These are phyloP conservation scores for Juglanconis sp. DNA, from an alignment of 2,329 filamentous ascomycete genomes.

Conservation along the genomic window DNA sequence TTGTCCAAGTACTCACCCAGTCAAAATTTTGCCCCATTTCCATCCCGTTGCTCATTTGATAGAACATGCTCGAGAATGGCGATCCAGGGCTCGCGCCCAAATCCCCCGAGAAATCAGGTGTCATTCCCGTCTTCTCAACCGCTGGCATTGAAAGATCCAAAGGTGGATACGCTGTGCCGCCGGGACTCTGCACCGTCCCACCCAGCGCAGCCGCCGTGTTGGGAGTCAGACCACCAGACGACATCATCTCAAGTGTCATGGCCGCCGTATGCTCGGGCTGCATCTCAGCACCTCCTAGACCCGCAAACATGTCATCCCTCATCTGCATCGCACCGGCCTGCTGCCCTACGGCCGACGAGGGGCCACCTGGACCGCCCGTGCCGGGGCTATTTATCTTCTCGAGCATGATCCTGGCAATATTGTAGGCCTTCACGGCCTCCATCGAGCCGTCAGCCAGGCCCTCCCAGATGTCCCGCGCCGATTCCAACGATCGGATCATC, in stretches of 20 bases:
- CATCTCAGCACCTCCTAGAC: conserved; percentile 22
- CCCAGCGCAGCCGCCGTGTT: conserved; percentile 26
- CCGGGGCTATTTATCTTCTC: conserved; percentile 64
- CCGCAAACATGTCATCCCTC: conserved; percentile 26
- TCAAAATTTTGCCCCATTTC: conserved; percentile 53
- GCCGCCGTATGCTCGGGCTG: conserved; percentile 39
- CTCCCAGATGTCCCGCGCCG: conserved; percentile 76
- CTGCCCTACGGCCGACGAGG: conserved; percentile 4
- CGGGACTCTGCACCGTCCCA: conserved; percentile 33
- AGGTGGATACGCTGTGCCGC: conserved; percentile 40
- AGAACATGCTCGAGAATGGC: conserved; percentile 53
- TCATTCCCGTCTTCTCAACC: conserved; percentile 30
- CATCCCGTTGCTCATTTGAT: conserved; percentile 39
- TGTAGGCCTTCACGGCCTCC: conserved; percentile 84
- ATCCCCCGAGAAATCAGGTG: conserved; percentile 36
- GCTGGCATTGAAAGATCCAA: conserved; percentile 39
- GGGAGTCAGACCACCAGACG: conserved; percentile 32
- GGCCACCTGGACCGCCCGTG: conserved; percentile 10
- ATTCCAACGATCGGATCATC: conserved; percentile 74
- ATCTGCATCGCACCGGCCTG: conserved; percentile 17
- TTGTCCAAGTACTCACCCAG: conserved; percentile 46
- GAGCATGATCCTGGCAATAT: conserved; percentile 79
- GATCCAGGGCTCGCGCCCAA: conserved; percentile 36
- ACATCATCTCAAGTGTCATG: conserved; percentile 41
- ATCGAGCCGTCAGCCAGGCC: conserved; percentile 73